Evolutionary conservation across 2,329 filamentous ascomycete species (phyloP).

Genomic region (Nemania serpens): DNA sequence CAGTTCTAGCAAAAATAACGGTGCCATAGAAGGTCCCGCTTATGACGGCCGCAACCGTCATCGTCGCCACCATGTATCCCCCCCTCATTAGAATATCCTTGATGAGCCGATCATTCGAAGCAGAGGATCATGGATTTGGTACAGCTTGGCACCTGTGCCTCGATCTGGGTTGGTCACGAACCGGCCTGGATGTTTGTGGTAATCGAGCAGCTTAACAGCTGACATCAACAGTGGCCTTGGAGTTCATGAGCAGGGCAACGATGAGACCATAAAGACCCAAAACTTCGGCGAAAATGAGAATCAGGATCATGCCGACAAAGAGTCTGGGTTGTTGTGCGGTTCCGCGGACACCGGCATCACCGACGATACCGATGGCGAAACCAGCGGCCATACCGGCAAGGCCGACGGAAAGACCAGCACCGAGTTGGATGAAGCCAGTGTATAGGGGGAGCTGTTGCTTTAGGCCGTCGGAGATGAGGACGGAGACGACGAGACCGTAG

Average conservation of each 20-base stretch:
- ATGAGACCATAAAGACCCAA: constrained; percentile 99
- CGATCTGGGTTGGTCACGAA: constrained; percentile 9
- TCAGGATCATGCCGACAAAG: constrained; percentile 97
- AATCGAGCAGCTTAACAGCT: constrained; percentile 57
- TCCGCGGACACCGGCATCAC: constrained; percentile 86
- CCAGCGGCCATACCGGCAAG: constrained; percentile 82
- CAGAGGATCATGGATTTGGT: constrained; percentile 26
- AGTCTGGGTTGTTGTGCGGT: constrained; percentile 83
- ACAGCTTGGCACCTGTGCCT: constrained; percentile 31
- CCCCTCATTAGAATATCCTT: constrained; percentile 17
- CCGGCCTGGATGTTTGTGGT: background rate
- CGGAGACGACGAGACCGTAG: constrained; percentile 88
- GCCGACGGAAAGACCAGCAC: constrained; percentile 81
- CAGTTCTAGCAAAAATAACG: constrained; percentile 26
- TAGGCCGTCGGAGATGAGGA: constrained; percentile 81
- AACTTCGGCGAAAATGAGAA: constrained; percentile 99
- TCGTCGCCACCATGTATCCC: constrained; percentile 22
- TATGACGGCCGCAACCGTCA: constrained; percentile 21
- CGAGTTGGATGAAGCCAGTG: constrained; percentile 84
- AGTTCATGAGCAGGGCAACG: constrained; percentile 99
- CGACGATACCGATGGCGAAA: constrained; percentile 86
- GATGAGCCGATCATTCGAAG: constrained; percentile 21
- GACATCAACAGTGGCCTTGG: constrained; percentile 73
- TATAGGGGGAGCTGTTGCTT: constrained; percentile 74
- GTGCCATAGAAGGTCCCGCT: constrained; percentile 12